Base-by-base conservation (phyloP, 139 green algal species). In the Spirogloea muscicola region DNA sequence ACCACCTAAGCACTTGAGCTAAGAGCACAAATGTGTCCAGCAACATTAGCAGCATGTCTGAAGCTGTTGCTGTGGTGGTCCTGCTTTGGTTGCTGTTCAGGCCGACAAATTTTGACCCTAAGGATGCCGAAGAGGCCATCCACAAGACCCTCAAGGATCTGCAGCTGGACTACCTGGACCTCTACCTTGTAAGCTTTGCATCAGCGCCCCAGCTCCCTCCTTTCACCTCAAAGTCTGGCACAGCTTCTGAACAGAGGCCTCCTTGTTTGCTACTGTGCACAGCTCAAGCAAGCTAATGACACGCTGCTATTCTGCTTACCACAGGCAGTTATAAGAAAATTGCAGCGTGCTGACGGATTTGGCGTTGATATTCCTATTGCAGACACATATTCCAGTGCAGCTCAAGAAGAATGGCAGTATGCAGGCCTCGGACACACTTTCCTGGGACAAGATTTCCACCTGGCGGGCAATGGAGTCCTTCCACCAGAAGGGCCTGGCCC, bases 381-480 rank as follows among this genome's bases (percentile, higher is more conserved):
- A n/a, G n/a, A n/a, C n/a, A n/a, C n/a, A n/a, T n/a, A n/a, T n/a
- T n/a, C n/a, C n/a, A n/a, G n/a, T n/a, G n/a, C n/a, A n/a, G n/a
- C n/a, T n/a, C n/a, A n/a, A n/a, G n/a, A n/a, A n/a, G n/a, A n/a
- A n/a, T n/a, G n/a, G n/a, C n/a, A n/a, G n/a, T n/a, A n/a, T n/a
- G n/a, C n/a, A n/a, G n/a, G n/a, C n/a, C n/a, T n/a, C n/a, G n/a
- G n/a, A n/a, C n/a, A n/a, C n/a, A n/a, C n/a, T n/a, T n/a, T n/a
- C n/a, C n/a, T n/a, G n/a, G n/a, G n/a, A n/a, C n/a, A n/a, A n/a
- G n/a, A n/a, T n/a, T n/a, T 46, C 49, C 31, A 86, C 81, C 34
- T 86, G 81, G 82, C 58, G 66, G 13, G 67, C 68, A 34, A 85
- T 87, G 77, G 82, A 87, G 71, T 43, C 21, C 4, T 42, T 78